Evolutionary conservation across 768 basidiomycete species (phyloP).

Genomic region (Collybiopsis confluens): DNA sequence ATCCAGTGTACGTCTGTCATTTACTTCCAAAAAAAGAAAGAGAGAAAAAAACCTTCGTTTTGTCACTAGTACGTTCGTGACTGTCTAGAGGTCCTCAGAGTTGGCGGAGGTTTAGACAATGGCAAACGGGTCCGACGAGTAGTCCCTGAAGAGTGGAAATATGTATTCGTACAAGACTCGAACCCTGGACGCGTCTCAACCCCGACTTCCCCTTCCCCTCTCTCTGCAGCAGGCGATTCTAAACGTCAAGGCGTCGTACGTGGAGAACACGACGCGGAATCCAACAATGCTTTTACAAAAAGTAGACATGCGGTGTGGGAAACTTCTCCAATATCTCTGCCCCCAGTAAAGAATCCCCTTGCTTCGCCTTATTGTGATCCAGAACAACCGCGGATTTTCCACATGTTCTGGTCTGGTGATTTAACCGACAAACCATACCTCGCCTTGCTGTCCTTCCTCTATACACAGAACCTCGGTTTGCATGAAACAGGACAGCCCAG

Average conservation of each 20-base stretch:
- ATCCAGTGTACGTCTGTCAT: constrained; percentile 50
- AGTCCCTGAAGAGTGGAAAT: constrained; percentile 79
- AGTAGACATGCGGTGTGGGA: constrained; percentile 65
- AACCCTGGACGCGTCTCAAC: neutral
- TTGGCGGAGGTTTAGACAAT: constrained; percentile 86
- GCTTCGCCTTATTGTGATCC: constrained; percentile 70
- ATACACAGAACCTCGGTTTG: constrained; percentile 64
- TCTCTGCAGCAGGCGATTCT: neutral
- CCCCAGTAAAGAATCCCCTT: constrained; percentile 49
- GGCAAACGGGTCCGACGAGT: constrained; percentile 71
- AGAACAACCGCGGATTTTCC: constrained; percentile 84
- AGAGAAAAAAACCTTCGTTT: too few species aligned
- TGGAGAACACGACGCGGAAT: neutral
- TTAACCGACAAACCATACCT: constrained; percentile 78
- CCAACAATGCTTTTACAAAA: constrained; percentile 25
- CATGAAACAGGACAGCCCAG: neutral
- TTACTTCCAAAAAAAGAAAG: neutral
- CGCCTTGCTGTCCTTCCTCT: constrained; percentile 67
- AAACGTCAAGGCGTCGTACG: constrained; percentile 3
- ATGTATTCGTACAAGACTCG: constrained; percentile 70
- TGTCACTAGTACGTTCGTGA: constrained; percentile 83
- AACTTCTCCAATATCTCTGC: constrained; percentile 37
- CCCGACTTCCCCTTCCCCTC: neutral
- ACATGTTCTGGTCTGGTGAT: constrained; percentile 90
- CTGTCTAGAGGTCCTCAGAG: constrained; percentile 90